phyloP scores from a whole-genome alignment of 1,284 basidiomycete genomes.

The Ustilago trichophora region DNA sequence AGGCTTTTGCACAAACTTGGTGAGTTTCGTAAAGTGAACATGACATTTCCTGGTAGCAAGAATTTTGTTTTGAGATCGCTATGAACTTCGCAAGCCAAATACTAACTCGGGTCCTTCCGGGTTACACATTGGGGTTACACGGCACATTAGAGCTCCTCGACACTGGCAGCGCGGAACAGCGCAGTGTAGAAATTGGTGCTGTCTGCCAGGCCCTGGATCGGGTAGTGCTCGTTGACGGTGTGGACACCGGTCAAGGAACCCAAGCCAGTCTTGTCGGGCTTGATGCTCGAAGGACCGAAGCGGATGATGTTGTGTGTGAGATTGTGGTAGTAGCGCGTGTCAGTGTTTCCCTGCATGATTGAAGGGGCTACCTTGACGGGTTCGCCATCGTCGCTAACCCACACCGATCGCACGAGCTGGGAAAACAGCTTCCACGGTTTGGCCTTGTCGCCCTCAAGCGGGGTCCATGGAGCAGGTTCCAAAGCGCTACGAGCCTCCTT shows the following conservation, averaged over 20 bases:
- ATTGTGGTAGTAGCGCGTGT: slow-evolving; percentile 70
- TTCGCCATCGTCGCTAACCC: slow-evolving; percentile 67
- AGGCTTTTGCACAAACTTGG: too few species aligned
- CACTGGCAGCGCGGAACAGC: slow-evolving; percentile 68
- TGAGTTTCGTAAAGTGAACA: too few species aligned
- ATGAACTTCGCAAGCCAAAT: too few species aligned
- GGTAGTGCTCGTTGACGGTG: slow-evolving; percentile 74
- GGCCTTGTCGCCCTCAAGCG: slow-evolving; percentile 68
- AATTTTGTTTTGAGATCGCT: too few species aligned
- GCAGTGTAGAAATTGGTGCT: slow-evolving; percentile 70
- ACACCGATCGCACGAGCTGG: slow-evolving; percentile 70
- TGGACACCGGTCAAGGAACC: slow-evolving; percentile 71
- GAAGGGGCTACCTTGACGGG: slow-evolving; percentile 70
- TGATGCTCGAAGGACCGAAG: slow-evolving; percentile 67
- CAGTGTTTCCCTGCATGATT: slow-evolving; percentile 71
- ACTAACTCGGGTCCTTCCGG: too few species aligned
- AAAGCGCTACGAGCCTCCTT: slow-evolving; percentile 71
- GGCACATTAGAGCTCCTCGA: slow-evolving; percentile 52
- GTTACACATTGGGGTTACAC: too few species aligned
- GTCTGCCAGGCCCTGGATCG: slow-evolving; percentile 67
- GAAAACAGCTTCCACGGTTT: slow-evolving; percentile 70
- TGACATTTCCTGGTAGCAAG: too few species aligned
- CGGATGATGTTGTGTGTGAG: slow-evolving; percentile 72
- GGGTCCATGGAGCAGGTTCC: slow-evolving; percentile 73
- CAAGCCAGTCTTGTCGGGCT: slow-evolving; percentile 65